phyloP scores from a whole-genome alignment of 495 filamentous ascomycete species.

The Penicillium subrubescens region DNA sequence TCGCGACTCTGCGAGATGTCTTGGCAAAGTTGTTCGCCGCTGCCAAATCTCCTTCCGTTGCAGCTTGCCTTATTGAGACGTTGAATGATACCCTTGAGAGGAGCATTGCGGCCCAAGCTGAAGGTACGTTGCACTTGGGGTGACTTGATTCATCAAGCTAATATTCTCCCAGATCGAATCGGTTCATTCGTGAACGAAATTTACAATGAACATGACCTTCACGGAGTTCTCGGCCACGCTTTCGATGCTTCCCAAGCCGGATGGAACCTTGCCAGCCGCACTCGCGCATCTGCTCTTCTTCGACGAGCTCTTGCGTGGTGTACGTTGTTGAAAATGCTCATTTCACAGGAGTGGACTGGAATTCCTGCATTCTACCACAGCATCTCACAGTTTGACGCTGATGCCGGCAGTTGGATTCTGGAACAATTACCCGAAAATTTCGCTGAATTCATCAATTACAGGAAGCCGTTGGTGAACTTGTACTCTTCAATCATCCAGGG shows the following conservation, averaged over 20 bases:
- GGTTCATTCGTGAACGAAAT: conserved; percentile 26
- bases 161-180: conserved; percentile 19
- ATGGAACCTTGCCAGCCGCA: conserved; percentile 37
- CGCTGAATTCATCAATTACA: conserved; percentile 23
- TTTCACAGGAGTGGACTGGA: conserved; percentile 16
- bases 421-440: conserved; percentile 34
- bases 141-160: not conserved
- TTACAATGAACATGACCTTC: conserved; percentile 33
- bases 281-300: conserved; percentile 43
- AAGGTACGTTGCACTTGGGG: conserved; percentile 25
- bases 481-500: conserved; percentile 38
- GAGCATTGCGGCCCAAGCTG: conserved; percentile 30
- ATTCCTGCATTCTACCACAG: conserved; percentile 28
- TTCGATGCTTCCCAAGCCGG: conserved; percentile 34
- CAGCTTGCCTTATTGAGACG: conserved; percentile 42
- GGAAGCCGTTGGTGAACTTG: conserved; percentile 26
- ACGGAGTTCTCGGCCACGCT: conserved; percentile 29
- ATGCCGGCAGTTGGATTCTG: conserved; percentile 45
- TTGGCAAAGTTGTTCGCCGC: conserved; percentile 32
- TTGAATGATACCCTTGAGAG: conserved; percentile 43
- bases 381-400: conserved; percentile 37
- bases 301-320: conserved; percentile 44
- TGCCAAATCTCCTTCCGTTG: conserved; percentile 44
- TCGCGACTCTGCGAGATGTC: conserved; percentile 28
- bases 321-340: conserved; percentile 30